Evolutionary conservation across 139 green algal genomes (phyloP).

Genomic region (Axilococcus clingmanii): DNA sequence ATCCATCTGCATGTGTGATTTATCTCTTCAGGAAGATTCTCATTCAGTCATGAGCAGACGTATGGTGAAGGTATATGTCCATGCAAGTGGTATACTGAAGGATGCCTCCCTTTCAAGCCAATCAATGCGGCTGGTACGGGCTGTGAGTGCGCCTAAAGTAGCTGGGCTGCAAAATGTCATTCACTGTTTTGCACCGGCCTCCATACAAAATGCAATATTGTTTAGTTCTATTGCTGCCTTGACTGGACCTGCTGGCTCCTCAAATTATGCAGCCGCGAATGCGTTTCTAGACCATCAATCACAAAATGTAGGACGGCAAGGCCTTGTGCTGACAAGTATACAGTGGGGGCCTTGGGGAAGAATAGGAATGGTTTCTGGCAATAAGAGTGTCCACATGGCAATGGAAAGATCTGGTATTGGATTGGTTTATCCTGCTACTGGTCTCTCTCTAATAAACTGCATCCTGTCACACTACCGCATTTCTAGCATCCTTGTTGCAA

Average conservation of each 20-base stretch:
- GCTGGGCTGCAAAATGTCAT: slow-evolving; percentile 1
- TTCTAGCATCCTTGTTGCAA: background rate
- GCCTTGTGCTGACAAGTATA: slow-evolving; percentile 21
- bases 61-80: slow-evolving; percentile 23
- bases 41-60: no score
- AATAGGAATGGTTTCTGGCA: slow-evolving; percentile 36
- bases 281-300: slow-evolving; percentile 19
- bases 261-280: slow-evolving; percentile 34
- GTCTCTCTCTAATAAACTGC: slow-evolving; percentile 19
- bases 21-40: no score
- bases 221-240: slow-evolving; percentile 44
- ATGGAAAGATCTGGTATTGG: slow-evolving; percentile 54
- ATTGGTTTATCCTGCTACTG: slow-evolving; percentile 37
- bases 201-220: slow-evolving; percentile 15
- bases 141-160: slow-evolving; percentile 42
- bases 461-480: background rate
- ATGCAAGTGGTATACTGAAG: slow-evolving; percentile 50
- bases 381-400: slow-evolving; percentile 15
- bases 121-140: slow-evolving; percentile 12
- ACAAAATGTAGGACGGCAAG: background rate
- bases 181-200: background rate
- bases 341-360: slow-evolving; percentile 45
- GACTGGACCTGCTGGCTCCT: slow-evolving; percentile 22
- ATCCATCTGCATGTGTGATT: no score
- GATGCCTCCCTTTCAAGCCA: slow-evolving; percentile 42